Evolutionary conservation across 2,329 filamentous ascomycete species (phyloP).

Genomic region (Venturia oleaginea): DNA sequence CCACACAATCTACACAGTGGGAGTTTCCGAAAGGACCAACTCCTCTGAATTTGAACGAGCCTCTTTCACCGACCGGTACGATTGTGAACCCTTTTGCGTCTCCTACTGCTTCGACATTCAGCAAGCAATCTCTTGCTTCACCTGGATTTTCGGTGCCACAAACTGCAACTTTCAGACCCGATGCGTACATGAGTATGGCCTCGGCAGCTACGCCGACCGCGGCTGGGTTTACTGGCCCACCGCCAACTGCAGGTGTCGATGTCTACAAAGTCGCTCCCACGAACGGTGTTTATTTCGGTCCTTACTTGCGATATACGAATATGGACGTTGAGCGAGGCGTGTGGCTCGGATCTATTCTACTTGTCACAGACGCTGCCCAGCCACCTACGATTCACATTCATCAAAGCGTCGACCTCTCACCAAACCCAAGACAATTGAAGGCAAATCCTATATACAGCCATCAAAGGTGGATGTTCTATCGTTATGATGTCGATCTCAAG

Average conservation of each 20-base stretch:
- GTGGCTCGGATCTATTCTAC: conserved; percentile 88
- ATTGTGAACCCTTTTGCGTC: conserved; percentile 37
- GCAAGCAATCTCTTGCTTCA: conserved; percentile 59
- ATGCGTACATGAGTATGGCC: conserved; percentile 76
- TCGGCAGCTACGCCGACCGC: conserved; percentile 64
- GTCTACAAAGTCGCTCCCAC: conserved; percentile 90
- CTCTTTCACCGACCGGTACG: conserved; percentile 67
- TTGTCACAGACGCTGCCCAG: conserved; percentile 83
- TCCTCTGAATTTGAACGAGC: conserved; percentile 75
- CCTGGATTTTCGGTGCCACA: conserved; percentile 70
- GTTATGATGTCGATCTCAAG: conserved; percentile 80
- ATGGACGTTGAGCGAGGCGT: conserved; percentile 89
- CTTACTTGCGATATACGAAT: conserved; percentile 90
- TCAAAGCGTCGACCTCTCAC: conserved; percentile 78
- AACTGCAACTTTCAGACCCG: conserved; percentile 67
- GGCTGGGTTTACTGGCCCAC: conserved; percentile 81
- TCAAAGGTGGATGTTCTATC: conserved; percentile 91
- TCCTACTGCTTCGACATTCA: conserved; percentile 39
- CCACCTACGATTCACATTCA: conserved; percentile 96
- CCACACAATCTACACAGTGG: conserved; percentile 94
- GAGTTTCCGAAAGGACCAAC: conserved; percentile 96
- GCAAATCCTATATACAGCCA: conserved; percentile 77
- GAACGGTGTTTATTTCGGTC: conserved; percentile 96
- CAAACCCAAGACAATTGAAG: conserved; percentile 81
- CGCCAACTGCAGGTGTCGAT: conserved; percentile 78